Evolutionary conservation across 139 green algal genomes (phyloP).

Genomic region (Tetradesmus obliquus): DNA sequence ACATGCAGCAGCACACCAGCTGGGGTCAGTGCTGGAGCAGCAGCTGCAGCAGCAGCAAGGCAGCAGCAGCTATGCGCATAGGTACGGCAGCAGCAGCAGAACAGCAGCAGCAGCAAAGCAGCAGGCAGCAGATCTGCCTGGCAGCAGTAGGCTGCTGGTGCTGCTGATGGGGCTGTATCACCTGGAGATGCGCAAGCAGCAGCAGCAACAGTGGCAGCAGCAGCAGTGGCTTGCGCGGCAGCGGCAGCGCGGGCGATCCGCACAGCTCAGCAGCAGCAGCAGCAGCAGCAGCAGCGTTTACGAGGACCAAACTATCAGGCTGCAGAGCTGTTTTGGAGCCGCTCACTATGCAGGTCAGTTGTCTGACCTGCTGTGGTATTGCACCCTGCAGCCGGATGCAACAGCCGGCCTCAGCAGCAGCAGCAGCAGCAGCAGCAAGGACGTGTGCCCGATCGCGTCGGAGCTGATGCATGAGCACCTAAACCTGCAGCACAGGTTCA

Average conservation of each 20-base stretch:
- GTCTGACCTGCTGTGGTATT: background rate
- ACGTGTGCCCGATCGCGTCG: background rate
- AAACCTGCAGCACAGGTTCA: background rate
- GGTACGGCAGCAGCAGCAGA: background rate
- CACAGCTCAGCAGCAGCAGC: background rate
- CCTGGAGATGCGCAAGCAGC: background rate
- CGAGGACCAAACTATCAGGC: background rate
- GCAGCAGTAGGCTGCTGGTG: background rate
- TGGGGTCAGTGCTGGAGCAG: background rate
- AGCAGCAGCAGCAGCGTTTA: background rate
- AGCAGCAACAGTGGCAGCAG: background rate
- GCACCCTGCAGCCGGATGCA: background rate
- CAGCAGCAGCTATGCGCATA: background rate
- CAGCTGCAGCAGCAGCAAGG: background rate
- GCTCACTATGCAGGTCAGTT: background rate
- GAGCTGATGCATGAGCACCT: background rate
- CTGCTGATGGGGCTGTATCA: conserved; percentile 4
- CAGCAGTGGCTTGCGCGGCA: background rate
- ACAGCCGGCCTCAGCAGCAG: background rate
- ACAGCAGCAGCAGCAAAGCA: background rate
- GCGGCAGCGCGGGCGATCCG: background rate
- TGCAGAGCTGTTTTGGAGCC: background rate
- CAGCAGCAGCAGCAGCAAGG: background rate
- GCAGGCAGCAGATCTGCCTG: background rate
- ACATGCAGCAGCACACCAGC: background rate